Percentiles rank a stretch among this genome's conserved stretches.
Evolutionary conservation across 2,329 filamentous ascomycete species (phyloP).

Genomic region (Nemania abortiva): DNA sequence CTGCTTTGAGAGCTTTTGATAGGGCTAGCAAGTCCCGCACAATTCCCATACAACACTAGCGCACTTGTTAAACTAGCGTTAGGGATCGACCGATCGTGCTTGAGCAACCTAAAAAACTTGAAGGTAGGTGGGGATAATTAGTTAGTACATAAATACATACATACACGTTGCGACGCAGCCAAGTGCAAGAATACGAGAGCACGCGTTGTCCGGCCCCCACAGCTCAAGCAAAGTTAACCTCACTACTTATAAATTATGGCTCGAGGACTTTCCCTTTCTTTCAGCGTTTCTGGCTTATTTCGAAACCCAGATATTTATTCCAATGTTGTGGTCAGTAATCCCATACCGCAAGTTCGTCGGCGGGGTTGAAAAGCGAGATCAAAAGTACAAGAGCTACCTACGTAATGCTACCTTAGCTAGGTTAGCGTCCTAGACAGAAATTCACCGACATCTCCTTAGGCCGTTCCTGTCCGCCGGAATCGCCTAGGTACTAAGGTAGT

Average conservation of each 20-base stretch:
- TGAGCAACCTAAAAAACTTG: conserved; percentile 41
- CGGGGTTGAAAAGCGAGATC: neutral
- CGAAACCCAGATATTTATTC: neutral
- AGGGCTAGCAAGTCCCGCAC: conserved; percentile 7
- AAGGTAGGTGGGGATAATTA: conserved; percentile 42
- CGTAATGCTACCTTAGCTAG: neutral
- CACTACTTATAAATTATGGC: neutral
- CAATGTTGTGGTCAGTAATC: neutral
- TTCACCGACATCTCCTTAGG: conserved; percentile 2
- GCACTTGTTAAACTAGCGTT: conserved; percentile 1
- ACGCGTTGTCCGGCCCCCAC: conserved; percentile 18
- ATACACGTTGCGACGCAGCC: conserved; percentile 31
- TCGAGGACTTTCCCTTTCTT: neutral
- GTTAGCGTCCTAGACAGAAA: neutral
- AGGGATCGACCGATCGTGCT: conserved; percentile 45
- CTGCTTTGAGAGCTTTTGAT: conserved; percentile 2
- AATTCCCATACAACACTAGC: conserved; percentile 6
- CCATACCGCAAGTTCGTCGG: neutral
- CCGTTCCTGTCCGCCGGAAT: neutral
- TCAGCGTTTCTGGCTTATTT: neutral
- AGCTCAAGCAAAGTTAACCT: neutral
- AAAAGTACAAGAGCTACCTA: neutral
- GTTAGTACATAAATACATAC: no score
- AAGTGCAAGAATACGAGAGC: conserved; percentile 44
- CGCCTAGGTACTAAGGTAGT: neutral